phyloP scores from a whole-genome alignment of 176 grass and related monocot species.

The Oryza officinalis region DNA sequence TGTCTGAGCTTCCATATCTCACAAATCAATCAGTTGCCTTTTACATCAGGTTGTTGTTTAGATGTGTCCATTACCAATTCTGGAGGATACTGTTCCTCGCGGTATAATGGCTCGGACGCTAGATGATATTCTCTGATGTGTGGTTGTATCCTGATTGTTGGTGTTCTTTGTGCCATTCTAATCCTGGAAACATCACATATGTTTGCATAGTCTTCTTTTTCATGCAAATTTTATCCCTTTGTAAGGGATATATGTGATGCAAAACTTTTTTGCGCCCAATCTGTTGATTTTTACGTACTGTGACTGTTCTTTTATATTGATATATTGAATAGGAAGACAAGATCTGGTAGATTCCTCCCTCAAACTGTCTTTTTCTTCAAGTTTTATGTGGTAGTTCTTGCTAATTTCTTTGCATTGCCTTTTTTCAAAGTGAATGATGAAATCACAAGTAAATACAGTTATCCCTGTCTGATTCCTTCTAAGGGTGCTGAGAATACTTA shows the following conservation, averaged over 20 bases:
- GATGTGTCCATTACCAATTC: constrained; percentile 69
- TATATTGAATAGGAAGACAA: too few species aligned
- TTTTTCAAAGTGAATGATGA: constrained; percentile 56
- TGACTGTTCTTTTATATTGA: constrained; percentile 19
- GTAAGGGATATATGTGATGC: constrained; percentile 51
- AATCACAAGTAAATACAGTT: constrained; percentile 61
- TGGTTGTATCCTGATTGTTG: constrained; percentile 80
- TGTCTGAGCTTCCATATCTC: constrained; percentile 52
- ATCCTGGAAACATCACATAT: constrained; percentile 69
- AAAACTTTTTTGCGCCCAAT: neutral
- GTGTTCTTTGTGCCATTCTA: constrained; percentile 43
- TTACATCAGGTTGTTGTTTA: neutral
- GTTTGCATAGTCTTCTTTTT: neutral
- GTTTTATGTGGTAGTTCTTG: fast-evolving
- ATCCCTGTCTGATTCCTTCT: constrained; percentile 71
- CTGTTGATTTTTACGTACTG: neutral
- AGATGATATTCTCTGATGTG: constrained; percentile 36
- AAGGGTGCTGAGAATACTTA: constrained; percentile 59
- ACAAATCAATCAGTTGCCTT: neutral
- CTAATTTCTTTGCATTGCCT: neutral
- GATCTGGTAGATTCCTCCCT: constrained; percentile 33
- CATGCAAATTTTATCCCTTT: too few species aligned
- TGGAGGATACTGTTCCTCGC: constrained; percentile 50
- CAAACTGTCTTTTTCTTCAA: neutral
- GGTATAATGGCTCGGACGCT: constrained; percentile 68